Evolutionary conservation across 176 grass and related monocot species (phyloP).

Genomic region (Oryza coarctata): DNA sequence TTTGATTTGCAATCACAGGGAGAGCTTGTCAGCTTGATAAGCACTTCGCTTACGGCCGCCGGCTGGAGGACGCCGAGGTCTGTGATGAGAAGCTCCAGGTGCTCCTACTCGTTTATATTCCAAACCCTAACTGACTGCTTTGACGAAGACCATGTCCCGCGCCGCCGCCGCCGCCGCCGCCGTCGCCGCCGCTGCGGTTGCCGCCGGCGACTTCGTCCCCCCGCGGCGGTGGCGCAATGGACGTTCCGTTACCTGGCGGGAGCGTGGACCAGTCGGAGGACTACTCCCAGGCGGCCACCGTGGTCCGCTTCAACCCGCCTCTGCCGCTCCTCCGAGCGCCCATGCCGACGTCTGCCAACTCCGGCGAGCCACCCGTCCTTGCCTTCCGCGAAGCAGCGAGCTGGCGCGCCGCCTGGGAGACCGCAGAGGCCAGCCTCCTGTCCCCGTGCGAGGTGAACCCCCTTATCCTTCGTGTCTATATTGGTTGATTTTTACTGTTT

Average conservation of each 20-base stretch:
- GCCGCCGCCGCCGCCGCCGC: not conserved
- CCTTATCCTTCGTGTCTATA: not conserved
- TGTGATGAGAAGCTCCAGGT: constrained; percentile 57
- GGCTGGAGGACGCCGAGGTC: constrained; percentile 51
- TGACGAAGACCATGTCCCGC: not conserved
- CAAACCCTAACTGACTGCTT: not conserved
- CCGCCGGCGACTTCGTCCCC: not conserved
- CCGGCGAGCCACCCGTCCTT: constrained; percentile 19
- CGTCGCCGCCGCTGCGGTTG: not conserved
- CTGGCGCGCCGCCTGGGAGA: constrained; percentile 45
- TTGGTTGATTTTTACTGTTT: not conserved
- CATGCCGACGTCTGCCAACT: not conserved
- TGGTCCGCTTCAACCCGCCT: constrained; percentile 36
- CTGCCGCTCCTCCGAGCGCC: constrained; percentile 47
- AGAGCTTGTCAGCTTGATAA: constrained; percentile 51
- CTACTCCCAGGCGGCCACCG: constrained; percentile 29
- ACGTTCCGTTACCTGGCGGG: not conserved
- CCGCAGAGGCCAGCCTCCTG: constrained; percentile 37
- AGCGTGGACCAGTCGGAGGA: constrained; percentile 5
- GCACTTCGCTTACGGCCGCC: constrained; percentile 54
- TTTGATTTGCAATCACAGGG: not conserved
- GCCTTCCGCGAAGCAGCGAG: constrained; percentile 46
- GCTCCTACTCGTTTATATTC: not conserved
- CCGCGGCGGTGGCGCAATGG: not conserved
- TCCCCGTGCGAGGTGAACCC: constrained; percentile 40